Base-by-base conservation (phyloP, 2,329 filamentous ascomycete genomes). In the Xylariaceae sp. region DNA sequence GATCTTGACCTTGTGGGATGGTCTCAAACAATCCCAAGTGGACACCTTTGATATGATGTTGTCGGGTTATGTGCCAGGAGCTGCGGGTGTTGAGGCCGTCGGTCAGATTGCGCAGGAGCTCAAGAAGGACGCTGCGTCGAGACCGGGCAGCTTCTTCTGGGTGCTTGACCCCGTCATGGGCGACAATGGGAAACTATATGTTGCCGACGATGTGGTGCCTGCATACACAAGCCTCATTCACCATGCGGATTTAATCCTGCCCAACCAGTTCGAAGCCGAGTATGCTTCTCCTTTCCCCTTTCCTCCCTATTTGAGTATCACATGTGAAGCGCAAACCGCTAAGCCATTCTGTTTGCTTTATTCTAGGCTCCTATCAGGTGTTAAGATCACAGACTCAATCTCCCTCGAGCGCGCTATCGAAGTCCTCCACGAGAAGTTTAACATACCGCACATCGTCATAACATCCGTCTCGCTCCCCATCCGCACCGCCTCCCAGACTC, bases 131-230 rank as follows among this genome's bases (percentile, higher is more conserved):
- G 80, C 84, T 1, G 78, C 77, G 42, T 78, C 76, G 4, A 64
- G 65, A 37, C 87, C 89, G 0, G 89, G 91, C 0, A 85, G 82
- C 51, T 96, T 97, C 77, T 97, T 97, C 76, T 97, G 93, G 93
- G 90, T 96, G 2, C 82, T 99, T 30, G 94, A 99, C 73, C 94
- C 95, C 0, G 94, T 99, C 52, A 99, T 99, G 94, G 94, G 94
- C 35, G 94, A 99, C 72, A 92, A 97, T 69, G 94, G 92, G 53
- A 85, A 83, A 66, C 80, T 99, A 10, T 99, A 99, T 71, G 93
- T 99, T 6, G 89, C 88, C 4, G 87, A 93, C 68, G 91, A 96
- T 64, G 91, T 96, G 2, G 89, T 97, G 13, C 92, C 92, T 0
- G 92, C 89, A 11, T 99, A 97, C 74, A 93, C 91, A 75, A 80